Evolutionary conservation across 2,329 filamentous ascomycete genomes (phyloP).

Genomic region (Tolypocladium album): DNA sequence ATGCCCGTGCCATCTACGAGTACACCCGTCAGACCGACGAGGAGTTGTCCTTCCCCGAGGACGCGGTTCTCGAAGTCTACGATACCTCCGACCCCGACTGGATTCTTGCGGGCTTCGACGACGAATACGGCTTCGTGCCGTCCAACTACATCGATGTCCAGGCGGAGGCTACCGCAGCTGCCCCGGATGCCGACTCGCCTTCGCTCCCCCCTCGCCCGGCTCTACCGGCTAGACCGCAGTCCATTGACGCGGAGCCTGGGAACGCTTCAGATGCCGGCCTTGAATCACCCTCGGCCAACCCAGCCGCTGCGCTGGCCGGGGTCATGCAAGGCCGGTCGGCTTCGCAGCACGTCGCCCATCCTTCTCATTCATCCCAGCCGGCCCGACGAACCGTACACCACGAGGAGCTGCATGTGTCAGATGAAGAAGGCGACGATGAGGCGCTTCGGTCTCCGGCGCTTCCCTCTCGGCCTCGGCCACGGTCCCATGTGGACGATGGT

Average conservation of each 20-base stretch:
- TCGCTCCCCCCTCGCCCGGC: slow-evolving; percentile 23
- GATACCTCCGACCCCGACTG: slow-evolving; percentile 91
- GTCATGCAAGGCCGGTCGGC: slow-evolving; percentile 39
- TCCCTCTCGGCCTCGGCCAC: slow-evolving; percentile 22
- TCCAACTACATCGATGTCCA: slow-evolving; percentile 86
- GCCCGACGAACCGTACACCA: slow-evolving; percentile 12
- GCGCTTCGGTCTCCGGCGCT: slow-evolving; percentile 24
- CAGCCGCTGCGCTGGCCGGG: slow-evolving; percentile 44
- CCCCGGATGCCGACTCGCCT: slow-evolving; percentile 27
- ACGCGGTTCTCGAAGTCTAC: slow-evolving; percentile 72
- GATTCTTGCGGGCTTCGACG: slow-evolving; percentile 79
- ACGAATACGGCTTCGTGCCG: slow-evolving; percentile 88
- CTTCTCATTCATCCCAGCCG: slow-evolving; percentile 15
- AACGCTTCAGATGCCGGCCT: slow-evolving; percentile 13
- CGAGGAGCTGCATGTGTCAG: slow-evolving; percentile 15
- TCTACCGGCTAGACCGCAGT: slow-evolving; percentile 31
- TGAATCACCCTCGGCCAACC: slow-evolving; percentile 22
- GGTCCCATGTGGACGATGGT: not conserved
- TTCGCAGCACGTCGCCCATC: slow-evolving; percentile 15
- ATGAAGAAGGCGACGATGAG: slow-evolving; percentile 21
- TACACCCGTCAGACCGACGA: slow-evolving; percentile 96
- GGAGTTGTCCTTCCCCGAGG: slow-evolving; percentile 91
- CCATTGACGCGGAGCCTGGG: slow-evolving; percentile 20
- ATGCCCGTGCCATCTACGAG: slow-evolving; percentile 92
- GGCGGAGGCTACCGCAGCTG: slow-evolving; percentile 28